phyloP scores from a whole-genome alignment of 2,329 filamentous ascomycete genomes.

The Curvularia spicifera region DNA sequence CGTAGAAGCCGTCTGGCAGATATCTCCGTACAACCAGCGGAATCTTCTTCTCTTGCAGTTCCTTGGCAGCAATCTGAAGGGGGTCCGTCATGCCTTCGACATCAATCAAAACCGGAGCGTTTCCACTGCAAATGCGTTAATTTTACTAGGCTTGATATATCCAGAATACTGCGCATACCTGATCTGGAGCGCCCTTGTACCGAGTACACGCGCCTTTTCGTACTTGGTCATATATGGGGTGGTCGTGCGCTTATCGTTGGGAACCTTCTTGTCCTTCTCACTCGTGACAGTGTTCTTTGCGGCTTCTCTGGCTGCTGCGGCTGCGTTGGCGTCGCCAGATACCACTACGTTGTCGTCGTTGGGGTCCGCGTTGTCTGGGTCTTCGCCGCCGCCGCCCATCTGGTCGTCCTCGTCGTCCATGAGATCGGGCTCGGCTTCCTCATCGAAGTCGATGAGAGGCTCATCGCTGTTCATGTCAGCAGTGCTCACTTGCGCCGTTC shows the following conservation, averaged over 20 bases:
- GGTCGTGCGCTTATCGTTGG: conserved; percentile 84
- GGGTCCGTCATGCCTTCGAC: conserved; percentile 98
- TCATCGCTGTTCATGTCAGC: conserved; percentile 45
- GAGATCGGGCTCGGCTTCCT: conserved; percentile 67
- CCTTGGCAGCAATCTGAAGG: conserved; percentile 95
- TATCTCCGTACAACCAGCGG: conserved; percentile 94
- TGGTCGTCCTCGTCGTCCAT: conserved; percentile 68
- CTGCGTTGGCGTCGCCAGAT: conserved; percentile 61
- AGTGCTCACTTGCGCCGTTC: not conserved
- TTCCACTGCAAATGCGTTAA: conserved; percentile 71
- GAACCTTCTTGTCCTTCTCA: conserved; percentile 81
- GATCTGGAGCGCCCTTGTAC: conserved; percentile 92
- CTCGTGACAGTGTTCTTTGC: conserved; percentile 63
- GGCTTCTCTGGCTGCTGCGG: conserved; percentile 49
- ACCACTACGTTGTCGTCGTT: conserved; percentile 53
- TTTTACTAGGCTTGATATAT: not conserved
- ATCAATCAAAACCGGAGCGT: conserved; percentile 94
- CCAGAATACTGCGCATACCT: conserved; percentile 64
- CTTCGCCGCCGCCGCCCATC: conserved; percentile 43
- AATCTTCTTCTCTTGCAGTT: conserved; percentile 98
- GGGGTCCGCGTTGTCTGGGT: conserved; percentile 43
- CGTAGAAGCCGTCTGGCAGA: conserved; percentile 97
- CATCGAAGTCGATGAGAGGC: conserved; percentile 59
- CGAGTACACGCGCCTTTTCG: conserved; percentile 89
- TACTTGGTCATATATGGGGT: conserved; percentile 99